Base-by-base conservation (phyloP, 331 rosid genomes). In the Stylosanthes scabra region DNA sequence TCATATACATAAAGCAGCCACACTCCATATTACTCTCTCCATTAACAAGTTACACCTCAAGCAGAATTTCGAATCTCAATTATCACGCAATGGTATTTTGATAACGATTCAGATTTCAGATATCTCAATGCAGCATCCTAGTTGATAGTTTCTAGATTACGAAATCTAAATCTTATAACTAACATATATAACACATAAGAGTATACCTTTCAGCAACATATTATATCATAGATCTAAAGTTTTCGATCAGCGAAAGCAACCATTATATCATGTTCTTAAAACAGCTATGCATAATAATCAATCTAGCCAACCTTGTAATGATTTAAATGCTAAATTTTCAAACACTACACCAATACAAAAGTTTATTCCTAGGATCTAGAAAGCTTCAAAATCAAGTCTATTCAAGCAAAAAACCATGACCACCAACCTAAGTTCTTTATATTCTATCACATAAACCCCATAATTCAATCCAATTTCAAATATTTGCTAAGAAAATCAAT, bases 371-470 rank as follows among this genome's bases (percentile, higher is more conserved):
- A 59, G 16, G 50, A 68, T 28, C 20, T 58, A 29, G 66, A 29
- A 68, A 68, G 56, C 74, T 74, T 77, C 68, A 29, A 71, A 54
- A 63, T 20, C 47, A 70, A 70, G n/a, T n/a, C 34, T 57, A 9
- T 15, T 64, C 52, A 40, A 41, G 70, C 70, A 46, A 63, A 74
- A 14, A 62, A 71, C 40, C 34, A 29, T 29, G 3, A 29, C 3
- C 75, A 47, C 68, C 31, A 82, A 62, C 63, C 34, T 29, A 29
- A 29, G 34, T 29, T 29, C 34, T 13, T 42, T n/a, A 66, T 60
- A 72, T 16, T 6, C n/a, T 5, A 40, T 56, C 54, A 51, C 70
- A 62, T 7, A 50, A 72, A 5, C 74, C 70, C 72, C 27, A 5
- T 20, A 11, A 25, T 66, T 60, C 34, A 40, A 73, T 31, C 6